Conservation (phyloP, 345 rosid species). For the Populus nigra region DNA sequence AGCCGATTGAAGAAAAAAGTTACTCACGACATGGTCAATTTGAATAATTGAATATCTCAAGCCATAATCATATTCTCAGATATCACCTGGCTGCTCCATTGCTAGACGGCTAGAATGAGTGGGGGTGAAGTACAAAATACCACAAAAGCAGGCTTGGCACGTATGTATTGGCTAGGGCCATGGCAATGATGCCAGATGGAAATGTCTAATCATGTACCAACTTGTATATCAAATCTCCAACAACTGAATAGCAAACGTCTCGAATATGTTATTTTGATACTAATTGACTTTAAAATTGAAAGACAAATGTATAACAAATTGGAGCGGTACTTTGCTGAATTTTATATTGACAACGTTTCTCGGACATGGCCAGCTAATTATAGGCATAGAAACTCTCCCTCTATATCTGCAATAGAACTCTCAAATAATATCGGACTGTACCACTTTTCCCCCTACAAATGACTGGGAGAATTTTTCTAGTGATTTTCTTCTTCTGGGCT, state of each 20-base stretch:
- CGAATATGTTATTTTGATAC: not conserved
- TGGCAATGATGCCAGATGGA: constrained; percentile 23
- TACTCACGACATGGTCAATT: not conserved
- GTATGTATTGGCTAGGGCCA: constrained; percentile 16
- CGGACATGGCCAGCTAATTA: constrained; percentile 54
- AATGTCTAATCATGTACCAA: constrained; percentile 30
- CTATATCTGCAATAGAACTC: constrained; percentile 4
- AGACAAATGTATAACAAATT: constrained; percentile 11
- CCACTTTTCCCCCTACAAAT: constrained; percentile 34
- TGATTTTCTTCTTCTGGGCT: constrained; percentile 96
- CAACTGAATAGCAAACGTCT: constrained; percentile 34
- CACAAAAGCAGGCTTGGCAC: not conserved
- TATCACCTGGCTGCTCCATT: not conserved
- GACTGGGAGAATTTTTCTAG: constrained; percentile 62
- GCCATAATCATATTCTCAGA: not conserved
- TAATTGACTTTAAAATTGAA: constrained; percentile 14
- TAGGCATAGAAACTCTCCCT: constrained; percentile 5
- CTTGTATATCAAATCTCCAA: constrained; percentile 47
- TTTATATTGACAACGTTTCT: constrained; percentile 17
- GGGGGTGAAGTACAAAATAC: not conserved
- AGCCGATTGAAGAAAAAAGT: not conserved
- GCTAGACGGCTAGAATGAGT: not conserved
- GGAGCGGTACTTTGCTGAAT: not conserved
- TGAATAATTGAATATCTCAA: not conserved
- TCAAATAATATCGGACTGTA: not conserved